phyloP scores from a whole-genome alignment of 441 rosid genomes.

The Croton setiger region DNA sequence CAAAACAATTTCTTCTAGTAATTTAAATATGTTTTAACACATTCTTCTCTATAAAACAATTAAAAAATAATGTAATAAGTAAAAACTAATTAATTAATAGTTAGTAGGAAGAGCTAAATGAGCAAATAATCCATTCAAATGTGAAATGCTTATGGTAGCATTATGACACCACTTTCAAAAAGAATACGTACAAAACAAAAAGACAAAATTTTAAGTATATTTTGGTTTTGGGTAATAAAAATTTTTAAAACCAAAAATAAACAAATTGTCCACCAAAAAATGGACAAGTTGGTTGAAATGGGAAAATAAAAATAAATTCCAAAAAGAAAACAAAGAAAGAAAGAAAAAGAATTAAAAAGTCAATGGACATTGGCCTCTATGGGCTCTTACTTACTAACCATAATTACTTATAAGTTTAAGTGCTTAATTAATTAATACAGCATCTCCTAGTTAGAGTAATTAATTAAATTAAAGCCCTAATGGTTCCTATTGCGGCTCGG shows the following conservation, averaged over 20 bases:
- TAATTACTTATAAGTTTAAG: slow-evolving; percentile 16
- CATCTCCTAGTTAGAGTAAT: too few species aligned
- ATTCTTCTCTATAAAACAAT: too few species aligned
- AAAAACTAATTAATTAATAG: too few species aligned
- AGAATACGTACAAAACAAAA: too few species aligned
- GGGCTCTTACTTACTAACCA: slow-evolving; percentile 18
- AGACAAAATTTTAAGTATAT: too few species aligned
- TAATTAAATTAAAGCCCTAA: slow-evolving; percentile 13
- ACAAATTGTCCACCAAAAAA: slow-evolving; percentile 5
- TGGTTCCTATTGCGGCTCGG: slow-evolving; percentile 56
- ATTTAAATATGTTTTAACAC: too few species aligned
- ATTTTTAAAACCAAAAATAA: background rate
- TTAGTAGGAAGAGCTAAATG: too few species aligned
- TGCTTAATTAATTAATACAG: slow-evolving; percentile 12
- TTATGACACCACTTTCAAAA: too few species aligned
- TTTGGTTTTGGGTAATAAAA: background rate
- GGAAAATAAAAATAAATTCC: slow-evolving; percentile 8
- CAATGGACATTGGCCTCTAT: slow-evolving; percentile 42
- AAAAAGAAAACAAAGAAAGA: background rate
- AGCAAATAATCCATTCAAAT: too few species aligned
- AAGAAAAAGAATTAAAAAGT: slow-evolving; percentile 29
- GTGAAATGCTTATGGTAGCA: too few species aligned
- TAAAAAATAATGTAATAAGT: too few species aligned
- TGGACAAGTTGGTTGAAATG: slow-evolving; percentile 14
- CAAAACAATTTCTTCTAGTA: too few species aligned